Base-by-base conservation (phyloP, 2,329 filamentous ascomycete genomes). In the Fusarium cicatricum region DNA sequence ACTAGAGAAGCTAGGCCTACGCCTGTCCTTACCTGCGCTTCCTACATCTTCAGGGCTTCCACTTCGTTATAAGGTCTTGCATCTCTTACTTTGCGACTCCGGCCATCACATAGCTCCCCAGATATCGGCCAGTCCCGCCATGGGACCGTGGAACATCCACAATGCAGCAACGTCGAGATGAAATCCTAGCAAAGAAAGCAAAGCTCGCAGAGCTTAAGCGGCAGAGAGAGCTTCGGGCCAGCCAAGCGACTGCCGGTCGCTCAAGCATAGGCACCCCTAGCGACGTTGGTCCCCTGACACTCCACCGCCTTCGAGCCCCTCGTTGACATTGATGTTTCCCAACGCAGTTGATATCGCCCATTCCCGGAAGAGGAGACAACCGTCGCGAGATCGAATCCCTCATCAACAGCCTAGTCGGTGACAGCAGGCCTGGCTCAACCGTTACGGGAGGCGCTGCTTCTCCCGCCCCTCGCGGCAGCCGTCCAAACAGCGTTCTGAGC, bases 181-280 rank as follows among this genome's bases (percentile, higher is more conserved):
- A 99, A 81, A 97, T 99, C 67, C 82, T 95, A 69, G 93, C 92
- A 67, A 99, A 99, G 80, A 94, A 91, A 82, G 94, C 93, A 61
- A 97, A 95, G 82, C 91, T 99, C 70, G 93, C 91, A 43, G 95
- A 98, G 83, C 85, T 99, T 64, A 97, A 97, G 80, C 87, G 91
- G 60, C 92, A 97, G 78, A 86, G 95, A 68, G 92, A 96, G 74
- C 80, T 94, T 67, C 85, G 93, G 55, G 86, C 91, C 62, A 90
- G 85, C 72, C 91, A 96, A 73, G 87, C 90, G 67, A 85, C 82
- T 55, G 84, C 84, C 60, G 86, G 81, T 66, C 86, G 92, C 65
- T 84, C 88, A 70, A 90, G 87, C 72, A 80, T 87, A 68, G 87
- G 87, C 55, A 84, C 85, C 71, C 78, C 85, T 45, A 84, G 83